These are phyloP conservation scores for Cubamyces sp. DNA, from an alignment of 768 basidiomycete genomes.

Conservation along the genomic window DNA sequence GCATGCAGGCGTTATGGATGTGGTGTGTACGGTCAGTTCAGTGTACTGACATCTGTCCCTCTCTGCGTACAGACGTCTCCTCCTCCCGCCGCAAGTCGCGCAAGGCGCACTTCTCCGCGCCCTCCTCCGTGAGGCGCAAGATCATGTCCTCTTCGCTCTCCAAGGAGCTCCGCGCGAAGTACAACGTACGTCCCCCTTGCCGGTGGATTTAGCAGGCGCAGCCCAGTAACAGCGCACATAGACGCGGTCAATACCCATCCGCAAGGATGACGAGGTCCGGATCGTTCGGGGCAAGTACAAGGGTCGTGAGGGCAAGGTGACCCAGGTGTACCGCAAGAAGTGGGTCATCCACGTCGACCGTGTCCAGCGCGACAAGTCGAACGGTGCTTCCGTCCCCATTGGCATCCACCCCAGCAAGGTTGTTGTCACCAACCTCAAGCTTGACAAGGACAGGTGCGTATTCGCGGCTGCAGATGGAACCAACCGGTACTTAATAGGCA, in stretches of 20 bases:
- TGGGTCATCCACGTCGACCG: slow-evolving; percentile 99
- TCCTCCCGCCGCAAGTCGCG: slow-evolving; percentile 97
- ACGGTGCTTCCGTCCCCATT: slow-evolving; percentile 91
- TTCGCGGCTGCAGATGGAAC: not conserved
- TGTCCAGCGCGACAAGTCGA: slow-evolving; percentile 96
- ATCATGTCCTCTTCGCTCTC: slow-evolving; percentile 97
- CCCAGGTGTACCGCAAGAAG: slow-evolving; percentile 98
- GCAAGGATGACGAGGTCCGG: slow-evolving; percentile 97
- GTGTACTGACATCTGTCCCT: slow-evolving; percentile 31
- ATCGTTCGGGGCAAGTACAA: slow-evolving; percentile 98
- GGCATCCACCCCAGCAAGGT: slow-evolving; percentile 98
- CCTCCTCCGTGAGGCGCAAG: slow-evolving; percentile 93
- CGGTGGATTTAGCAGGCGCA: not conserved
- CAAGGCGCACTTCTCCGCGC: slow-evolving; percentile 97
- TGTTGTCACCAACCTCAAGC: slow-evolving; percentile 89
- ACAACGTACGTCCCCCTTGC: slow-evolving; percentile 67
- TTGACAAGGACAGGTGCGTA: slow-evolving; percentile 84
- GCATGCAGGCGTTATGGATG: slow-evolving; percentile 47
- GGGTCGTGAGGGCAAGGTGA: slow-evolving; percentile 98
- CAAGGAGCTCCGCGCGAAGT: slow-evolving; percentile 91
- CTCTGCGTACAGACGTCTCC: slow-evolving; percentile 66
- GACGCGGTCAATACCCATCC: slow-evolving; percentile 91
- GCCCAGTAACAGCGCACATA: slow-evolving; percentile 35
- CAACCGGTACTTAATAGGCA: not conserved
- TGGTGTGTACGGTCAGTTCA: slow-evolving; percentile 20